Evolutionary conservation across 495 filamentous ascomycete genomes (phyloP).

Genomic region (Xylaria longipes): DNA sequence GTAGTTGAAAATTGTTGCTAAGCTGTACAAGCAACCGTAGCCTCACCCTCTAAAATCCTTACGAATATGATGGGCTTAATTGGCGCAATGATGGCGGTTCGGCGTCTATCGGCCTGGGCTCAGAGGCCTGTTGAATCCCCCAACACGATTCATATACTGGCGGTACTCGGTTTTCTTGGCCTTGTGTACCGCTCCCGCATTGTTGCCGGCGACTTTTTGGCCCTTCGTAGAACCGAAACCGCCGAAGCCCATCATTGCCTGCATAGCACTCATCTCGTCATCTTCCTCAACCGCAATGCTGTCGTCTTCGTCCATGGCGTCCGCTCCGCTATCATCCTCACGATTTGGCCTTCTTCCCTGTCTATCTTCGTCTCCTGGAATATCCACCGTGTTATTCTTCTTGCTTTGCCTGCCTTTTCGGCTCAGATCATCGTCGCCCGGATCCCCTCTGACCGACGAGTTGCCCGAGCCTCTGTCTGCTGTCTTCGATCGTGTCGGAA

Average conservation of each 20-base stretch:
- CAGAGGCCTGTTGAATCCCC: conserved; percentile 94
- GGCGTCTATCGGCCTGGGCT: conserved; percentile 51
- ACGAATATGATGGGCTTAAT: neutral
- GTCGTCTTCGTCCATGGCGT: conserved; percentile 58
- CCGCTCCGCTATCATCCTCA: conserved; percentile 38
- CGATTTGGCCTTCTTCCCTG: conserved; percentile 31
- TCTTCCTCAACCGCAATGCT: conserved; percentile 66
- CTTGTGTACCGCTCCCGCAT: conserved; percentile 83
- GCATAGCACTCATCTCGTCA: conserved; percentile 76
- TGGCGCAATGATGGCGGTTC: neutral
- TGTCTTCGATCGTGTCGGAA: conserved; percentile 37
- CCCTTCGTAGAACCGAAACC: conserved; percentile 87
- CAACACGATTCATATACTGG: conserved; percentile 98
- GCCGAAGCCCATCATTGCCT: conserved; percentile 85
- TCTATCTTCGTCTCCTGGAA: conserved; percentile 27
- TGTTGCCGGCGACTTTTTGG: conserved; percentile 89
- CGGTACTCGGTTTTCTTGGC: conserved; percentile 96
- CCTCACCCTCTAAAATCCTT: neutral
- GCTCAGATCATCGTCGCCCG: conserved; percentile 46
- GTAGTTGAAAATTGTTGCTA: neutral
- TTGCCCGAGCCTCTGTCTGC: conserved; percentile 28
- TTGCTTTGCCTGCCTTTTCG: conserved; percentile 48
- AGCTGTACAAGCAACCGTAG: neutral
- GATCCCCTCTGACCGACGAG: conserved; percentile 47
- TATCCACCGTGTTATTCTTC: conserved; percentile 17